Evolutionary conservation across 371 early-diverging fungal species (phyloP), one percentile per base, ranked within the genome.

Genomic region (Actinomucor elegans): DNA sequence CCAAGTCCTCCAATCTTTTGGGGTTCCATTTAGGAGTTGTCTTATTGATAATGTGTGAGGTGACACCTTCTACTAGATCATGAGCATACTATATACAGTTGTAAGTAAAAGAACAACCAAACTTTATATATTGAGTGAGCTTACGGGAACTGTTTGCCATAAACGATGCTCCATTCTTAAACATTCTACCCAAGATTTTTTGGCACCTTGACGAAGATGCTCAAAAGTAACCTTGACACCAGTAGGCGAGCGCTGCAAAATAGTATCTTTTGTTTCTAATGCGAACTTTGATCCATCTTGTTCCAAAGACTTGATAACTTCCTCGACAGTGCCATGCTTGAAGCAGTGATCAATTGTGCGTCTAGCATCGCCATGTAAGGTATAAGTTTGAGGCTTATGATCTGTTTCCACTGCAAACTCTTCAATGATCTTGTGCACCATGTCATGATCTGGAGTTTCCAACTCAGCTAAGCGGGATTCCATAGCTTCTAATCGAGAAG

Each of bases 1-100:
- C 66, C 4, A 85, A 73, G 1, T 64, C 75, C 5, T 67, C 67
- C 3, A 86, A 38, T 7, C 75, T 73, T 0, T 77, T 31, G 1
- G 94, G 94, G 9, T 79, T 54, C 95, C 96, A 96, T 48, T 76
- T 46, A 4, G 94, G 89, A 0, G 31, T 26, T 33, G 14, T 51
- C 23, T 62, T 62, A 12, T 52, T 20, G 3, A 62, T 31, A 6
- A 62, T 38, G 37, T 50, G 63, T 37, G 53, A 36, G 17, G 57
- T 52, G 4, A 94, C 92, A 11, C 96, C 95, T 75, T 92, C 92
- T 29, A 69, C 54, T 58, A 96, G 92, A 61, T 96, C 96, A 46
- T 35, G 55, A 4, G 29, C 42, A 45, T 21, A 54, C 60, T 60
- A 38, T 6, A 20, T 14, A 17, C 14, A 1, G n/a, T 14, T 1